These are phyloP conservation scores for Xerocomellus dryophilus DNA, from an alignment of 768 basidiomycete genomes.

Conservation along the genomic window DNA sequence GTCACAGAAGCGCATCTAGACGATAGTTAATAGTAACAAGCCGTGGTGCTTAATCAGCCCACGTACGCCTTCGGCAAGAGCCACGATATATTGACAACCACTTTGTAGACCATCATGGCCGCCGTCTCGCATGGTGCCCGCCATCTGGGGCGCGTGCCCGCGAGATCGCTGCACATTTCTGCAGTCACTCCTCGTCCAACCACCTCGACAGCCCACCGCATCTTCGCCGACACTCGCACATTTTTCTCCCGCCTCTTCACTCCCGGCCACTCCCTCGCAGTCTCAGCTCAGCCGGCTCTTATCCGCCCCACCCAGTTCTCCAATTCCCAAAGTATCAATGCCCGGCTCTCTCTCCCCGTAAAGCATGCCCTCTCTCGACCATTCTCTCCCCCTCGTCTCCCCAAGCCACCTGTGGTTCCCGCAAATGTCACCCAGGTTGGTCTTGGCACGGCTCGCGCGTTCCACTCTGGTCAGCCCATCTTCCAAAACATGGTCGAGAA, in stretches of 20 bases:
- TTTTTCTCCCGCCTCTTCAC: slow-evolving; percentile 54
- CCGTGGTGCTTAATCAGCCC: slow-evolving; percentile 18
- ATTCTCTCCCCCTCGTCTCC: slow-evolving; percentile 49
- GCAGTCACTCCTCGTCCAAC: slow-evolving; percentile 34
- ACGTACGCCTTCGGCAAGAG: slow-evolving; percentile 14
- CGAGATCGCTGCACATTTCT: slow-evolving; percentile 47
- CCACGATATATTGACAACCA: too few relatives aligned
- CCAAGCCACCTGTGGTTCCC: slow-evolving; percentile 51
- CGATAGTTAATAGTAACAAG: too few relatives aligned
- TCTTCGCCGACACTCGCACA: slow-evolving; percentile 54
- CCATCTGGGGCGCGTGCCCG: slow-evolving; percentile 24
- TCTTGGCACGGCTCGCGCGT: slow-evolving; percentile 71
- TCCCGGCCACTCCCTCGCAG: slow-evolving; percentile 46
- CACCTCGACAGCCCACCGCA: slow-evolving; percentile 38
- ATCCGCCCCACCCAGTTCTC: slow-evolving; percentile 16
- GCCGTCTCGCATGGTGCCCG: slow-evolving; percentile 26
- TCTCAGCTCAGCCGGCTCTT: slow-evolving; percentile 4
- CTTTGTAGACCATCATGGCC: slow-evolving; percentile 14
- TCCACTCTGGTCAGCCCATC: slow-evolving; percentile 67
- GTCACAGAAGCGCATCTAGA: too few relatives aligned
- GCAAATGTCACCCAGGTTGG: slow-evolving; percentile 63
- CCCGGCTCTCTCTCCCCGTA: slow-evolving; percentile 54
- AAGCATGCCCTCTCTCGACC: slow-evolving; percentile 50
- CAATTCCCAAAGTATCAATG: slow-evolving; percentile 42
- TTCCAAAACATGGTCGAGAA: slow-evolving; percentile 81